Percentiles rank a stretch among this genome's conserved stretches.
phyloP scores from a whole-genome alignment of 2,329 filamentous ascomycete species.

The Aspergillus sp. region DNA sequence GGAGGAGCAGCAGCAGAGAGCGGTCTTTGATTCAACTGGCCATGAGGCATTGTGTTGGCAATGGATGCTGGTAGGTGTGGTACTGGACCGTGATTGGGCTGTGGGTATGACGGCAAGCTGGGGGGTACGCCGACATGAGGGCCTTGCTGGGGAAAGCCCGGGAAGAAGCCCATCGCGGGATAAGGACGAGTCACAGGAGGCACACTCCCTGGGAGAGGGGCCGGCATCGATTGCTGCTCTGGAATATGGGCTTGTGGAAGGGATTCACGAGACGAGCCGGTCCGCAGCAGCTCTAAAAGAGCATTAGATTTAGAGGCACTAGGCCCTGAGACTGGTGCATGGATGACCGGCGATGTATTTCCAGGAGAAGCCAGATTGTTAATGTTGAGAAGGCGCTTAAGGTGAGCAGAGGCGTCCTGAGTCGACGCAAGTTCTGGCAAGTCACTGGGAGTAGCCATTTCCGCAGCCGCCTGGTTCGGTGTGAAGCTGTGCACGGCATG shows the following conservation, averaged over 20 bases:
- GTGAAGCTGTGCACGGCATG: slow-evolving; percentile 23
- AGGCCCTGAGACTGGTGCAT: slow-evolving; percentile 25
- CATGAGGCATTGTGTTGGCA: slow-evolving; percentile 13
- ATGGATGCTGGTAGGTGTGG: slow-evolving; percentile 16
- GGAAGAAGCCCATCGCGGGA: slow-evolving; percentile 50
- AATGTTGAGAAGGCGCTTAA: slow-evolving; percentile 54
- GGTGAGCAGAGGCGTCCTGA: slow-evolving; percentile 52
- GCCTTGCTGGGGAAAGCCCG: slow-evolving; percentile 39
- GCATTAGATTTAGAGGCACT: slow-evolving; percentile 51
- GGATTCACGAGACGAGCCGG: slow-evolving; percentile 37
- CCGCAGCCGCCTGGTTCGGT: slow-evolving; percentile 21
- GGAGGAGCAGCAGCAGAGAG: slow-evolving; percentile 18
- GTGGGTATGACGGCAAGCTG: slow-evolving; percentile 29
- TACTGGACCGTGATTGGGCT: slow-evolving; percentile 18
- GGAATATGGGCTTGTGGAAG: slow-evolving; percentile 17
- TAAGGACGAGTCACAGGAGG: slow-evolving; percentile 58
- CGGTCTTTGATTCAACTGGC: slow-evolving; percentile 14
- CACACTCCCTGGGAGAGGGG: slow-evolving; percentile 53
- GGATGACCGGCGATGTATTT: slow-evolving; percentile 13
- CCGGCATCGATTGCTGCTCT: slow-evolving; percentile 58
- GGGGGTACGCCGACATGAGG: slow-evolving; percentile 28
- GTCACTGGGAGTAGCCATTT: slow-evolving; percentile 38
- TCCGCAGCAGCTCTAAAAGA: slow-evolving; percentile 59
- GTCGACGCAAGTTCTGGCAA: slow-evolving; percentile 43
- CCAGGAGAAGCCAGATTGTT: slow-evolving; percentile 22